A percentile compares a stretch with the other conserved stretches of the same genome.
Conservation (phyloP, 2,329 filamentous ascomycete species). For the Epicoccum nigrum region DNA sequence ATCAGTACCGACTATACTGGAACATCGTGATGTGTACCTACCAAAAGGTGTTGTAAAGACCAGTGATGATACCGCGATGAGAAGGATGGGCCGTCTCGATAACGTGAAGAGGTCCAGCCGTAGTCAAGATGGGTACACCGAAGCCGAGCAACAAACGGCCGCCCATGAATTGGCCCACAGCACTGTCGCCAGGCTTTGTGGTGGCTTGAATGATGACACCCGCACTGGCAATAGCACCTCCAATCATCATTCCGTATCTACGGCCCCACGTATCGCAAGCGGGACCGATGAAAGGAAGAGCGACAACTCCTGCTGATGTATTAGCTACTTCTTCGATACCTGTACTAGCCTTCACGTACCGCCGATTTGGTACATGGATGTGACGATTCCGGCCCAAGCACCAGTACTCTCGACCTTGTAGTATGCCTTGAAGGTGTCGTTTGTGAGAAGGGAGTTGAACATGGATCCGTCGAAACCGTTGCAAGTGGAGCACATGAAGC, state of each 20-base stretch:
- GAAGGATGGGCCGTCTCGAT: slow-evolving; percentile 68
- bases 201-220: slow-evolving; percentile 58
- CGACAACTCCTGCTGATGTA: no score
- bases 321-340: no score
- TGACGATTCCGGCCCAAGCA: slow-evolving; percentile 53
- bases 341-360: no score
- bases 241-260: slow-evolving; percentile 58
- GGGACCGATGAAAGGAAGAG: slow-evolving; percentile 56
- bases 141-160: slow-evolving; percentile 69
- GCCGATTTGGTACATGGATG: slow-evolving; percentile 58
- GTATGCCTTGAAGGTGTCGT: slow-evolving; percentile 52
- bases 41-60: slow-evolving; percentile 61
- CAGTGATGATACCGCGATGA: slow-evolving; percentile 66
- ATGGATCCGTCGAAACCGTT: slow-evolving; percentile 66
- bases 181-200: slow-evolving; percentile 49
- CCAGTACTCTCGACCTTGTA: slow-evolving; percentile 52
- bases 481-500: slow-evolving; percentile 58
- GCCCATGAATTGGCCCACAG: slow-evolving; percentile 60
- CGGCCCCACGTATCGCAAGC: slow-evolving; percentile 53
- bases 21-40: slow-evolving; percentile 23
- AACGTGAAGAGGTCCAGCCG: slow-evolving; percentile 67
- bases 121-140: slow-evolving; percentile 64
- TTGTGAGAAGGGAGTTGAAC: slow-evolving; percentile 57
- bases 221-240: slow-evolving; percentile 56
- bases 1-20: background rate